These are phyloP conservation scores for Xylaria scruposa DNA, from an alignment of 495 filamentous ascomycete genomes.

Conservation along the genomic window DNA sequence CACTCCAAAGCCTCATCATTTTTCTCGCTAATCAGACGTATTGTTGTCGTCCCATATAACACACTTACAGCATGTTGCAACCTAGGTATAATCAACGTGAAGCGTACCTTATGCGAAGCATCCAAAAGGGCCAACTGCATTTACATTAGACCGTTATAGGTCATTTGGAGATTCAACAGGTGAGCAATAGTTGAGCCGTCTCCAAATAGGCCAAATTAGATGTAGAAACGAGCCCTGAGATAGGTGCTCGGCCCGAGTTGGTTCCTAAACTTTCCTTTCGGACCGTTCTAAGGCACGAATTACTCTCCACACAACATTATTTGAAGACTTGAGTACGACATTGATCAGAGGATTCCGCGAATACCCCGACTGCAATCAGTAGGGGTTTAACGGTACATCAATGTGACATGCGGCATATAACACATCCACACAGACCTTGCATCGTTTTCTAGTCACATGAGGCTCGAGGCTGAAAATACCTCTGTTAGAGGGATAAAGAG, in stretches of 20 bases:
- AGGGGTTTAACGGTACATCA: neutral
- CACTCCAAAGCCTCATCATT: neutral
- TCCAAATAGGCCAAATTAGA: neutral
- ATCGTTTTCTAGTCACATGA: neutral
- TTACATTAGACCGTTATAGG: neutral
- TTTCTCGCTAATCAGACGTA: neutral
- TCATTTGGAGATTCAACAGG: neutral
- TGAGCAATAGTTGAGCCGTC: neutral
- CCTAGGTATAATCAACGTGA: neutral
- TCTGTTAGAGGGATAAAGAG: neutral
- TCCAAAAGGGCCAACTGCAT: conserved; percentile 3
- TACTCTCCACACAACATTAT: no score
- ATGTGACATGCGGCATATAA: conserved; percentile 17
- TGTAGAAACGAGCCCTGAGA: neutral
- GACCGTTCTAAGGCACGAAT: neutral
- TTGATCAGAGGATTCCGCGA: neutral
- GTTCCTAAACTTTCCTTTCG: conserved; percentile 24
- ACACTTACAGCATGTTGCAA: neutral
- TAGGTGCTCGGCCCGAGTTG: conserved; percentile 16
- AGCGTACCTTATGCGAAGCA: neutral
- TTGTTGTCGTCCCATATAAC: neutral
- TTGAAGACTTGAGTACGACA: neutral
- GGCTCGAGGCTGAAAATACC: neutral
- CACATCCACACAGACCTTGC: neutral
- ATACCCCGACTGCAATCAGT: neutral